phyloP scores from a whole-genome alignment of 169 alveolate genomes.

The Blepharisma undulans region DNA sequence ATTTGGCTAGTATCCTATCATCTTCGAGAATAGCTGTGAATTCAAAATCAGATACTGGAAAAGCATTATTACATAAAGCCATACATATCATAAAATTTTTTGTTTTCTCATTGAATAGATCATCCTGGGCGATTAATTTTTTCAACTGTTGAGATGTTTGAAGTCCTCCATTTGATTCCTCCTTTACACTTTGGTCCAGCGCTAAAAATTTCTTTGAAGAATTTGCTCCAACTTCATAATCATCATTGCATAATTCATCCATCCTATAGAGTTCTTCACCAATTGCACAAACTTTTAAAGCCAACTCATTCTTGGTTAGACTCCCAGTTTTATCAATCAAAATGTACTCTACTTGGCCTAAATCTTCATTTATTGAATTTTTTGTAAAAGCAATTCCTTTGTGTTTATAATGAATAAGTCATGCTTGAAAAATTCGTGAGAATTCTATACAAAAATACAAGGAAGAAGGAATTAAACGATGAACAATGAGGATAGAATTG shows the following conservation, averaged over 20 bases:
- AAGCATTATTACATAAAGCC: neutral
- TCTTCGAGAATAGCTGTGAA: neutral
- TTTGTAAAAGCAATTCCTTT: neutral
- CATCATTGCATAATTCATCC: neutral
- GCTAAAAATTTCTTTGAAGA: too few relatives aligned
- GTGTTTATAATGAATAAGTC: conserved; percentile 51
- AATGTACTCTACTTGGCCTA: conserved; percentile 96
- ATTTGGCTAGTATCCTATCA: neutral
- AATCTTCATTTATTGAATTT: conserved; percentile 86
- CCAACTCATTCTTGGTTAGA: conserved; percentile 95
- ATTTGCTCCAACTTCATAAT: neutral
- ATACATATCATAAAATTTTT: neutral
- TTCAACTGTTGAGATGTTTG: too few relatives aligned
- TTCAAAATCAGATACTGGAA: neutral
- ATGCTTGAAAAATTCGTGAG: conserved; percentile 75
- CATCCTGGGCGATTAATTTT: too few relatives aligned
- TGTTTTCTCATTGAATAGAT: too few relatives aligned
- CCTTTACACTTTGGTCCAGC: too few relatives aligned
- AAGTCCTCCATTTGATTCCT: neutral
- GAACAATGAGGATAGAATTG: conserved; percentile 94
- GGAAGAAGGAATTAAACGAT: conserved; percentile 97
- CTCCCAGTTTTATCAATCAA: conserved; percentile 99
- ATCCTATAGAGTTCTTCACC: conserved; percentile 63
- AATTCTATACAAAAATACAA: conserved; percentile 94
- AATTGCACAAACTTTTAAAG: conserved; percentile 78